Percentiles rank a stretch among this genome's conserved stretches.
phyloP scores from a whole-genome alignment of 306 rosid species.

The Vigna radiata region DNA sequence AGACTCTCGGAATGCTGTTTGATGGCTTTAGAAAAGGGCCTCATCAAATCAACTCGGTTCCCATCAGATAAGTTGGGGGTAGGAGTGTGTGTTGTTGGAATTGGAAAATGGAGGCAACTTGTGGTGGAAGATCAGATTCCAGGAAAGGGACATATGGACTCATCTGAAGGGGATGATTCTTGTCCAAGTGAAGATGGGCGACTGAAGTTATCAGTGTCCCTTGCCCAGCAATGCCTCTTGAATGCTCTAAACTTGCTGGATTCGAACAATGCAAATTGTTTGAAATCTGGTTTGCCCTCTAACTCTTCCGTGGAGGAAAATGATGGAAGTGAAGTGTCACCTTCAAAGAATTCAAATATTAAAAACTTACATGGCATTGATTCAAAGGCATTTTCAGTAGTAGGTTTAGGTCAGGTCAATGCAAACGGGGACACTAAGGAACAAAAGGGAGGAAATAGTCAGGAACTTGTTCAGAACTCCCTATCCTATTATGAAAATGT shows the following conservation, averaged over 20 bases:
- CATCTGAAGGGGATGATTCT: constrained; percentile 53
- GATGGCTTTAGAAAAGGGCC: constrained; percentile 89
- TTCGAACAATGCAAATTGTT: constrained; percentile 50
- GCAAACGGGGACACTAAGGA: constrained; percentile 88
- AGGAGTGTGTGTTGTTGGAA: constrained; percentile 76
- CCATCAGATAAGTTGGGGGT: constrained; percentile 67
- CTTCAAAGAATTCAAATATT: constrained; percentile 64
- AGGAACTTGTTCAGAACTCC: constrained; percentile 87
- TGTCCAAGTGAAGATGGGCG: constrained; percentile 64
- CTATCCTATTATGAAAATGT: constrained; percentile 74
- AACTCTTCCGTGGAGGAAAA: constrained; percentile 71
- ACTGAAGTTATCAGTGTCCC: constrained; percentile 76
- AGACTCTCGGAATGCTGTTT: constrained; percentile 96
- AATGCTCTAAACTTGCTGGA: constrained; percentile 79
- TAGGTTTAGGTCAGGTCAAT: constrained; percentile 67
- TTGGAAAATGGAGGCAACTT: constrained; percentile 97
- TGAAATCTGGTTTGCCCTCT: constrained; percentile 66
- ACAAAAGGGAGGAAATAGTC: constrained; percentile 81
- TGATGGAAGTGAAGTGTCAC: constrained; percentile 64
- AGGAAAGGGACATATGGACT: constrained; percentile 57
- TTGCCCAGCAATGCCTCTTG: constrained; percentile 81
- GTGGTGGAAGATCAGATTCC: constrained; percentile 67
- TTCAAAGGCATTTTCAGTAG: constrained; percentile 65
- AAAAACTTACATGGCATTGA: constrained; percentile 65
- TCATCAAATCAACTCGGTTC: constrained; percentile 52